Base-by-base conservation (phyloP, 768 basidiomycete genomes). In the Serendipita vermifera region DNA sequence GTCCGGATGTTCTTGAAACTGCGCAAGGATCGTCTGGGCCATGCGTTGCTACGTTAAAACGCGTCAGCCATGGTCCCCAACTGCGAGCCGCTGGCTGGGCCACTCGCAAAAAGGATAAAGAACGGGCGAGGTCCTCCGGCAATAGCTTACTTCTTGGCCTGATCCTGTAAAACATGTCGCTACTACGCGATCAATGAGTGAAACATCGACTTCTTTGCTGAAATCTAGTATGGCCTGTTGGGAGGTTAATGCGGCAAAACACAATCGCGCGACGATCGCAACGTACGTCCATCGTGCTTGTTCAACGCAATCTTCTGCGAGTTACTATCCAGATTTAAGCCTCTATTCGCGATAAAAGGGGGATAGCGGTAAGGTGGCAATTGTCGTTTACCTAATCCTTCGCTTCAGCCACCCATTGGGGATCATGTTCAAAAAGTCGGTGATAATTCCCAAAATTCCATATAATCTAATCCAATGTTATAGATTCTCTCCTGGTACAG, bases 1-100 rank as follows among this genome's bases (percentile, higher is more conserved):
- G 58, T 98, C 94, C 15, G 88, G 87, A 68, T 91, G 78, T 59
- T 99, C 96, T 70, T 98, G 92, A 65, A 99, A 85, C 67, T 93
- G 92, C 5, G 94, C 96, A 62, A 99, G 77, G 60, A 90, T 76
- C 67, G 86, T 85, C 71, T 98, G 94, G 14, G 94, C 94, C 68
- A 83, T 69, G 81, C 87, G 85, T 87, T 93, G 93, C 93, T 98
- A 65, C 55, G 40, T 56, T 56, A 54, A 22, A 33, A 15, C 38
- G 43, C 55, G 61, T 64, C 22, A 53, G 38, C 48, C 22, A 35
- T 27, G n/a, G n/a, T n/a, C n/a, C n/a, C n/a, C n/a, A n/a, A n/a
- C n/a, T n/a, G n/a, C n/a, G n/a, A n/a, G n/a, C n/a, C n/a, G n/a
- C n/a, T n/a, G n/a, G n/a, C n/a, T 41, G 39, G 39, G 46, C 29